A percentile compares a stretch with the other conserved stretches of the same genome.
Evolutionary conservation across 2,329 filamentous ascomycete species (phyloP).

Genomic region (Sporothrix variecibatus): DNA sequence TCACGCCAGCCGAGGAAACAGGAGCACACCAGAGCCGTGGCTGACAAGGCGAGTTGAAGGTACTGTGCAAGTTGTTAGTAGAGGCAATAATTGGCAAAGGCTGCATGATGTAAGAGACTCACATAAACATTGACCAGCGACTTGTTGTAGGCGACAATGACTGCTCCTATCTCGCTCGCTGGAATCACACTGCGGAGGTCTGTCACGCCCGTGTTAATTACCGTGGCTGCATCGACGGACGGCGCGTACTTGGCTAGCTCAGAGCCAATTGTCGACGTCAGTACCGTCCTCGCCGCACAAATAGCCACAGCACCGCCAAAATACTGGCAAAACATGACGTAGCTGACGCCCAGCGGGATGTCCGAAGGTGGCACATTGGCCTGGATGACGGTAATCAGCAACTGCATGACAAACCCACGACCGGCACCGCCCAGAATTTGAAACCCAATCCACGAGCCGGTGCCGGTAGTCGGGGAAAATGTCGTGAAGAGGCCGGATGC

Average conservation of each 20-base stretch:
- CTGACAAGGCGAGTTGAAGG: constrained; percentile 26
- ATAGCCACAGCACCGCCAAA: constrained; percentile 68
- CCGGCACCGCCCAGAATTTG: constrained; percentile 52
- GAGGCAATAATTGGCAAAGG: not conserved
- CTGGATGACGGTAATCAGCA: constrained; percentile 52
- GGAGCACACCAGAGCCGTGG: constrained; percentile 12
- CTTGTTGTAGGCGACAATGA: constrained; percentile 26
- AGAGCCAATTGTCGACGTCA: constrained; percentile 63
- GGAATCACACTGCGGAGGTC: constrained; percentile 24
- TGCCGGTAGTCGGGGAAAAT: constrained; percentile 48
- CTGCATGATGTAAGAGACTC: too few species aligned
- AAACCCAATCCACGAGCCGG: constrained; percentile 58
- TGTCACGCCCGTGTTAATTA: constrained; percentile 53
- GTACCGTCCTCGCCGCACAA: constrained; percentile 65
- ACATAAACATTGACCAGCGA: constrained; percentile 25
- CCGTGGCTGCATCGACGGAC: constrained; percentile 48
- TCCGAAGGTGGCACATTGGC: constrained; percentile 52
- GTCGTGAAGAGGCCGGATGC: constrained; percentile 59
- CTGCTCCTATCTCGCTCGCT: not conserved
- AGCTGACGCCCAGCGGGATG: constrained; percentile 54
- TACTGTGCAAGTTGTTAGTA: constrained; percentile 12
- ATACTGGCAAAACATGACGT: constrained; percentile 62
- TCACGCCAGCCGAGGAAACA: constrained; percentile 28
- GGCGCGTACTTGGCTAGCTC: constrained; percentile 50
- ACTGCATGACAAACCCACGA: constrained; percentile 28